Evolutionary conservation across 176 grass and related monocot genomes (phyloP).

Genomic region (Triticum monococcum): DNA sequence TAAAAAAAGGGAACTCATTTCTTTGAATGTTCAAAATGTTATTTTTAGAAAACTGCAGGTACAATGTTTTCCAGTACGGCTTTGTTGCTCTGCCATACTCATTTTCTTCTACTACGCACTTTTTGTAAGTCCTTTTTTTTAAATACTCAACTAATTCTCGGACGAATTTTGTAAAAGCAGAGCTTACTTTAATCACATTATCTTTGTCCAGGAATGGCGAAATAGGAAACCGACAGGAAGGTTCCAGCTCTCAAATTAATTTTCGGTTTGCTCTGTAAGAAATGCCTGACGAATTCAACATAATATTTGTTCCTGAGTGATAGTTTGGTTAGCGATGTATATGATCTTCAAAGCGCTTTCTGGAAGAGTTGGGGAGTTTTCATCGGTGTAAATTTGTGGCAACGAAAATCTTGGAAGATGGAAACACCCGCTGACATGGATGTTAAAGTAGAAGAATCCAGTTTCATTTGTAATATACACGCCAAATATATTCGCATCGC

Average conservation of each 20-base stretch:
- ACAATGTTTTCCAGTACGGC: slow-evolving; percentile 96
- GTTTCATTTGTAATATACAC: slow-evolving; percentile 27
- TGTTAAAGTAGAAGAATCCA: slow-evolving; percentile 39
- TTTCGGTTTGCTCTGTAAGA: slow-evolving; percentile 24
- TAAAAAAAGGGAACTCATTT: too few relatives aligned
- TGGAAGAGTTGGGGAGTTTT: slow-evolving; percentile 14
- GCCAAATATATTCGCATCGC: too few relatives aligned
- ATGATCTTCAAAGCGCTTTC: slow-evolving; percentile 36
- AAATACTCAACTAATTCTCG: neutral
- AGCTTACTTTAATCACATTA: slow-evolving; percentile 7
- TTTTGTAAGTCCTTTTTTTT: slow-evolving; percentile 58
- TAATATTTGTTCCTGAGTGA: slow-evolving; percentile 27
- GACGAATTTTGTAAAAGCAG: neutral
- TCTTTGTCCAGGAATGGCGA: slow-evolving; percentile 72
- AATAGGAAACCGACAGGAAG: slow-evolving; percentile 83
- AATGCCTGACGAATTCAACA: slow-evolving; percentile 31
- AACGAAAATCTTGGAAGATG: neutral
- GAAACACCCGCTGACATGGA: neutral
- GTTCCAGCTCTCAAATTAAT: slow-evolving; percentile 81
- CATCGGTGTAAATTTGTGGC: slow-evolving; percentile 41
- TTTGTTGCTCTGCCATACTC: slow-evolving; percentile 82
- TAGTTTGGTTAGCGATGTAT: slow-evolving; percentile 46
- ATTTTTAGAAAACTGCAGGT: slow-evolving; percentile 38
- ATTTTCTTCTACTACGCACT: slow-evolving; percentile 81
- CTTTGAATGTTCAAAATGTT: too few relatives aligned